Base-by-base conservation (phyloP, 768 basidiomycete species). In the Lactifluus piperatus region DNA sequence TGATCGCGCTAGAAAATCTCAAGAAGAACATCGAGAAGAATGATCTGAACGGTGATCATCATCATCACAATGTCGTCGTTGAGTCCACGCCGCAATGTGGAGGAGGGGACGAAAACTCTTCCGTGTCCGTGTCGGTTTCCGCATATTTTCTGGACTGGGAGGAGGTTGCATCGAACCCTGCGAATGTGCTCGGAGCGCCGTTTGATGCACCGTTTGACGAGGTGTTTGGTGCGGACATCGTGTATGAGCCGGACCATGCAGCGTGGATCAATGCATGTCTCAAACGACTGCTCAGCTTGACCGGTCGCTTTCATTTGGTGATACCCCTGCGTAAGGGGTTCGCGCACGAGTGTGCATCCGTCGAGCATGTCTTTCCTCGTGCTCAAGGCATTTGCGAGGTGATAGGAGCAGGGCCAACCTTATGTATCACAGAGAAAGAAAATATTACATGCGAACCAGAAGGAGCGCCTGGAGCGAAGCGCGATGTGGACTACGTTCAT, bases 291-390 rank as follows among this genome's bases (percentile, higher is more conserved):
- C 72, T 83, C 27, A 30, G 67, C 70, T 16, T 60, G 48, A 44
- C 71, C 71, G 32, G 68, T 72, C 65, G 51, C 29, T 93, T 93
- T 69, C 87, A 91, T 64, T 78, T 92, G 14, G 76, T 91, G 50
- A 80, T 91, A n/a, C 88, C 91, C 1, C 74, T 88, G 4, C 85
- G 91, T 0, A 68, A 75, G 0, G 88, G 86, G 0, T 85, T 87
- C 62, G 65, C 72, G 0, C 68, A 67, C 13, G 91, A 93, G 72
- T 82, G 80, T 0, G 71, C 66, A 34, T 78, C 79, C 0, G 69
- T 91, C 46, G 85, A 88, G 61, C 65, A 68, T 9, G 75, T 82
- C 3, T 89, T 91, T 62, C 65, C 68, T 47, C 60, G 69, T 1
- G 54, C 39, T 8, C 63, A 64, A 14, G 58, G 49, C 51, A 18